phyloP scores from a whole-genome alignment of 1,139 yeast genomes.

The Blastobotrys illinoisensis region DNA sequence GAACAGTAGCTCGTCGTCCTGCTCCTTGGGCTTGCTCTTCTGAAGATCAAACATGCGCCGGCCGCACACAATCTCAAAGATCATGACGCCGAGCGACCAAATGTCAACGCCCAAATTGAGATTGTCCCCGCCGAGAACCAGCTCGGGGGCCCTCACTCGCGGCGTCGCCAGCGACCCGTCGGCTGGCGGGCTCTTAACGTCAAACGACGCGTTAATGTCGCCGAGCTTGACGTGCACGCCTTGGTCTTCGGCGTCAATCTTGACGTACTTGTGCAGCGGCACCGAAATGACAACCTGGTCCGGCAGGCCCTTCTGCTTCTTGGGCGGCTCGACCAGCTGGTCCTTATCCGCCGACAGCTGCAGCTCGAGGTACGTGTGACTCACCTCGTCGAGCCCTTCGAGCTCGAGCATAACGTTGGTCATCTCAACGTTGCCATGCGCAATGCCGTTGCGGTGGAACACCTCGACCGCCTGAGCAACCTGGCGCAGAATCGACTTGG shows the following conservation, averaged over 20 bases:
- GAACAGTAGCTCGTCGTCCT: slow-evolving; percentile 14
- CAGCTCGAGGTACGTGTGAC: slow-evolving; percentile 11
- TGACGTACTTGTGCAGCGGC: slow-evolving; percentile 12
- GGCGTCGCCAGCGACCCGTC: slow-evolving; percentile 5
- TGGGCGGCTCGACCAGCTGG: slow-evolving; percentile 11
- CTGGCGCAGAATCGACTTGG: slow-evolving; percentile 11
- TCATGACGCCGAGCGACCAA: slow-evolving; percentile 13
- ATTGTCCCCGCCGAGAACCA: slow-evolving; percentile 7
- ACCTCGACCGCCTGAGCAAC: slow-evolving; percentile 8
- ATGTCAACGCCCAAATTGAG: slow-evolving; percentile 9
- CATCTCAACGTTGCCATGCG: slow-evolving; percentile 12
- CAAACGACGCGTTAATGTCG: slow-evolving; percentile 12
- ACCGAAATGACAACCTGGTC: slow-evolving; percentile 9
- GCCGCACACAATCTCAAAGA: slow-evolving; percentile 13
- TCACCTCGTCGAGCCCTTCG: slow-evolving; percentile 9
- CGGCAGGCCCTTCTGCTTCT: slow-evolving; percentile 16
- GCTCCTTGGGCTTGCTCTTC: slow-evolving; percentile 13
- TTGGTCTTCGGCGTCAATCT: slow-evolving; percentile 7
- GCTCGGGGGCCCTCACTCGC: slow-evolving; percentile 12
- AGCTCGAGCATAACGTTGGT: slow-evolving; percentile 11
- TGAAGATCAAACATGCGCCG: slow-evolving; percentile 13
- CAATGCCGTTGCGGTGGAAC: slow-evolving; percentile 10
- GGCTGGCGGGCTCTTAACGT: slow-evolving; percentile 7
- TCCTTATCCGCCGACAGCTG: slow-evolving; percentile 10
- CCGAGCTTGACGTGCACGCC: slow-evolving; percentile 9